Conservation (phyloP, 192 early-diverging fungal genomes). For the Linnemannia schmuckeri region DNA sequence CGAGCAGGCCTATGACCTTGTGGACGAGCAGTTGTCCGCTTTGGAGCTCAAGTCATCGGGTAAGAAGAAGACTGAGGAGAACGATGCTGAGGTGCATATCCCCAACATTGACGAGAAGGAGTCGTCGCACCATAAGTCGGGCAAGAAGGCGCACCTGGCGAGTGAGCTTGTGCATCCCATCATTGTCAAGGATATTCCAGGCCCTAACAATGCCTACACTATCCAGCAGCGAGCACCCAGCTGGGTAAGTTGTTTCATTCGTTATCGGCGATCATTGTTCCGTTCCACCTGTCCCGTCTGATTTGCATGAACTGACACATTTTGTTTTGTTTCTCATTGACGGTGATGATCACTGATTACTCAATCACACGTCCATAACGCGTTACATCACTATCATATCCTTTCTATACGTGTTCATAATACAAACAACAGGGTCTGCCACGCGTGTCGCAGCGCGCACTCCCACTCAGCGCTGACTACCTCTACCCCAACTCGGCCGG, state of each 20-base stretch:
- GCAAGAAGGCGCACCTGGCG: conserved; percentile 18
- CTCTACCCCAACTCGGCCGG: conserved; percentile 73
- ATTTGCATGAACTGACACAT: conserved; percentile 3
- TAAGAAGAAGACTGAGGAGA: conserved; percentile 8
- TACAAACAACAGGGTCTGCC: conserved; percentile 60
- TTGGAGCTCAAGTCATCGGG: background rate
- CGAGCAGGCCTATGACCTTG: conserved; percentile 17
- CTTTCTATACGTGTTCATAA: background rate
- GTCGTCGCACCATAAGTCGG: background rate
- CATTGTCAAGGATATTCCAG: conserved; percentile 17
- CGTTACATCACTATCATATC: background rate
- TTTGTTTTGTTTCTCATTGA: background rate
- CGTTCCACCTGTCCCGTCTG: background rate
- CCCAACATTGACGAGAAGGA: conserved; percentile 18
- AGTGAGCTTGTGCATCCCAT: conserved; percentile 20
- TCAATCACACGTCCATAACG: background rate
- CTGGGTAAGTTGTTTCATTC: conserved; percentile 33
- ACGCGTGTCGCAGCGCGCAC: conserved; percentile 57
- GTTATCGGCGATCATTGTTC: background rate
- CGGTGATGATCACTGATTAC: background rate
- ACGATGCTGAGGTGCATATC: conserved; percentile 6
- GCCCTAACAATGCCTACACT: conserved; percentile 33
- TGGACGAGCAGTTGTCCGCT: conserved; percentile 22
- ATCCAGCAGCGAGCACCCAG: conserved; percentile 40
- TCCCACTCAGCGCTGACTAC: conserved; percentile 63